Percentiles rank a stretch among this genome's conserved stretches.
Conservation (phyloP, 495 filamentous ascomycete species). For the Apodospora peruviana region DNA sequence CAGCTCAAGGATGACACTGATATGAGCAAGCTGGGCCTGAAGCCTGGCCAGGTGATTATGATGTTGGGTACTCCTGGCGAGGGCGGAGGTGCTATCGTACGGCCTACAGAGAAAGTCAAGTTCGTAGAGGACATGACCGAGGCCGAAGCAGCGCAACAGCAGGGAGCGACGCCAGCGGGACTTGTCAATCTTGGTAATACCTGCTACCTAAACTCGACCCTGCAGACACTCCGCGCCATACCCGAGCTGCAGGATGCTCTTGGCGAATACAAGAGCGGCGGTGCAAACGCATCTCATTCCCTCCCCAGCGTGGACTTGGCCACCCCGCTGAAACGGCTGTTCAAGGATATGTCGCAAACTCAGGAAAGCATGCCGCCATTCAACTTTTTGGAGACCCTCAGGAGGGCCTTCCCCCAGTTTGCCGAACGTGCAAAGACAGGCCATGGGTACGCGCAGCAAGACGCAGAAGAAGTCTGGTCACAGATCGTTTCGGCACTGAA, state of each 20-base stretch:
- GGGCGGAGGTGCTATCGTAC: conserved; percentile 53
- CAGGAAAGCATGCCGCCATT: conserved; percentile 83
- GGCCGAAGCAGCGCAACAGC: conserved; percentile 76
- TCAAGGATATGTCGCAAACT: conserved; percentile 89
- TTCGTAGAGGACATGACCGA: conserved; percentile 98
- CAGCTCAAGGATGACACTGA: conserved; percentile 93
- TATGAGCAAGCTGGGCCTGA: conserved; percentile 75
- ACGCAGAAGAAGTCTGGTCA: conserved; percentile 97
- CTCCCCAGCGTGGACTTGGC: conserved; percentile 64
- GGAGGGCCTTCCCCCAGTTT: conserved; percentile 85
- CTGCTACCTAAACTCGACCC: conserved; percentile 95
- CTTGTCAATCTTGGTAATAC: conserved; percentile 93
- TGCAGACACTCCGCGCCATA: conserved; percentile 82
- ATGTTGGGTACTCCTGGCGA: conserved; percentile 91
- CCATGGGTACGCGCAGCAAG: conserved; percentile 86
- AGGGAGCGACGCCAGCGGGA: conserved; percentile 82
- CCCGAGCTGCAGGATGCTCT: conserved; percentile 88
- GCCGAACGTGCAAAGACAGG: conserved; percentile 77
- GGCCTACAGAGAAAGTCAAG: conserved; percentile 75
- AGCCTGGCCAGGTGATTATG: conserved; percentile 83
- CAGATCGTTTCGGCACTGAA: conserved; percentile 87
- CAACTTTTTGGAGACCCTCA: conserved; percentile 77
- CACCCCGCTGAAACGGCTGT: conserved; percentile 74
- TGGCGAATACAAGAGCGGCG: conserved; percentile 46
- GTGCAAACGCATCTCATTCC: conserved; percentile 1